A percentile compares a stretch with the other conserved stretches of the same genome.
These are phyloP conservation scores for Aschersonia sp. DNA, from an alignment of 2,329 filamentous ascomycete species.

Conservation along the genomic window DNA sequence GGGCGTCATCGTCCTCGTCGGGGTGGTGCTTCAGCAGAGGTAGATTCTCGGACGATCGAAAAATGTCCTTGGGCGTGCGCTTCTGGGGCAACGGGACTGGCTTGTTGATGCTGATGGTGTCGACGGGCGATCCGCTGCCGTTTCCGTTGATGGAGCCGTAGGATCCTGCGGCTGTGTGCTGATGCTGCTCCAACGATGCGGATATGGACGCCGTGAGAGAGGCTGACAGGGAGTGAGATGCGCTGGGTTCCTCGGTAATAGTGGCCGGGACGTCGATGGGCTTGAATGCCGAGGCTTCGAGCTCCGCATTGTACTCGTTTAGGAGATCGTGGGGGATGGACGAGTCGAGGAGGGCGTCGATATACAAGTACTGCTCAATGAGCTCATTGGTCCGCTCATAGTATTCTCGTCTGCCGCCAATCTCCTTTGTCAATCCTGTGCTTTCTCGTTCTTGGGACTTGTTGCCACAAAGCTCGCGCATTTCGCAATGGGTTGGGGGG, in stretches of 20 bases:
- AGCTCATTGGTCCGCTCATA: conserved; percentile 83
- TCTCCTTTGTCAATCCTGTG: neutral
- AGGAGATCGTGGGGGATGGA: conserved; percentile 84
- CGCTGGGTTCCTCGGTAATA: conserved; percentile 53
- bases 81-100: conserved; percentile 38
- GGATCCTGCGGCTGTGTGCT: conserved; percentile 4
- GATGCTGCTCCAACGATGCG: conserved; percentile 3
- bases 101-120: conserved; percentile 4
- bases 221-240: conserved; percentile 12
- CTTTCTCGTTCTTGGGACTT: no score
- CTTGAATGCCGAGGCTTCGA: conserved; percentile 38
- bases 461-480: neutral
- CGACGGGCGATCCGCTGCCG: conserved; percentile 15
- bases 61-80: conserved; percentile 75
- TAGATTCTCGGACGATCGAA: conserved; percentile 57
- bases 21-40: conserved; percentile 42
- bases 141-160: conserved; percentile 17
- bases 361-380: conserved; percentile 85
- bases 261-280: conserved; percentile 53
- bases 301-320: conserved; percentile 65
- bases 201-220: conserved; percentile 6
- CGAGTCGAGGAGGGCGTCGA: conserved; percentile 80
- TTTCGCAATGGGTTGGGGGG: neutral
- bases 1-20: conserved; percentile 17
- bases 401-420: conserved; percentile 49